Evolutionary conservation across 2,329 filamentous ascomycete genomes (phyloP), one percentile per base, ranked within the genome.

Genomic region (Calonectria leucothoes): DNA sequence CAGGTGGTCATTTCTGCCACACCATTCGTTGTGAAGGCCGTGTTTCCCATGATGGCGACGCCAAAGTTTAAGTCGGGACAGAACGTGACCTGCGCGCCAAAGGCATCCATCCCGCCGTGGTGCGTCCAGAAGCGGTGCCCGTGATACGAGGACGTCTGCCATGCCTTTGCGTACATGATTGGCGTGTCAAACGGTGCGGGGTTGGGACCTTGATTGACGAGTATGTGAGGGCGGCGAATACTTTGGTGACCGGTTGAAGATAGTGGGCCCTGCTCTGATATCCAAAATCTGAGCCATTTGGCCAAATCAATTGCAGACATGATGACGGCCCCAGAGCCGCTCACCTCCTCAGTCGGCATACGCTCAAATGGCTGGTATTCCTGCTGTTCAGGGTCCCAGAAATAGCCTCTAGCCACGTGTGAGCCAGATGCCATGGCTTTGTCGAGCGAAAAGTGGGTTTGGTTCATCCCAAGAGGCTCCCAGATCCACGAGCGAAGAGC

Each of bases 391-490:
- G 84, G 80, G 8, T 84, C 72, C 77, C 83, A 87, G 57, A 79
- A 79, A 55, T 89, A 87, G 1, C 84, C 84, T 8, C 81, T 80
- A 0, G 87, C 85, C 12, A 89, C 80, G 5, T 72, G 25, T 1
- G 75, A 68, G 0, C 72, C 69, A 20, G 74, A 76, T 14, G 52
- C 64, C 5, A 73, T 35, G 1, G 71, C 69, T 55, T 84, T 80
- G 8, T 70, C 45, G 1, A 74, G 69, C 0, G 78, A 78, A 15
- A 84, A 70, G 33, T 81, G 84, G 0, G 86, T 87, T 68, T 84
- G 81, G 20, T 77, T 74, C 87, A 89, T 88, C 10, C 81, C 83
- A 71, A 89, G 81, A 0, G 86, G 86, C 8, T 73, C 68, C 83
- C 87, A 88, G 29, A 89, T 79, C 37, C 80, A 75, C 23, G 82